These are phyloP conservation scores for Aspergillus leporis DNA, from an alignment of 495 filamentous ascomycete species.

Conservation along the genomic window DNA sequence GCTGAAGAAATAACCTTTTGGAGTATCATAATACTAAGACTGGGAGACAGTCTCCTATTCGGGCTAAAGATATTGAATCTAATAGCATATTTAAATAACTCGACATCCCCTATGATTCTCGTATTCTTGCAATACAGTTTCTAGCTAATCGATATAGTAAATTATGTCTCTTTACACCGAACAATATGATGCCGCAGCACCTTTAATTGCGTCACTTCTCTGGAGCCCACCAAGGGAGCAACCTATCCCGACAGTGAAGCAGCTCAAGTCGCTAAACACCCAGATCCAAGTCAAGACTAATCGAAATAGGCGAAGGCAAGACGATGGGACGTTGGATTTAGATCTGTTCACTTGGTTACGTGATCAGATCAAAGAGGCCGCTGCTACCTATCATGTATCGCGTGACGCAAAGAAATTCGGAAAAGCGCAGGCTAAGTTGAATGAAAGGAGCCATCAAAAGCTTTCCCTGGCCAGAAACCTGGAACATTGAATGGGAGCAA, in stretches of 20 bases:
- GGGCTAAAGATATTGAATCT: too few species aligned
- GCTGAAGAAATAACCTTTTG: too few species aligned
- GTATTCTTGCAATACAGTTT: too few species aligned
- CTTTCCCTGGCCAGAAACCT: background rate
- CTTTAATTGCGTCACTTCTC: constrained; percentile 2
- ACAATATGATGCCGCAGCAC: constrained; percentile 1
- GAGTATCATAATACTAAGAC: too few species aligned
- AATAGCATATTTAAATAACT: too few species aligned
- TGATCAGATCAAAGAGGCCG: too few species aligned
- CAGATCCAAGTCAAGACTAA: background rate
- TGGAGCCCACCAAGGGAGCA: background rate
- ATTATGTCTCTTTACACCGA: too few species aligned
- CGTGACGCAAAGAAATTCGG: too few species aligned
- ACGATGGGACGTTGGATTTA: background rate
- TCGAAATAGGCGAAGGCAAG: background rate
- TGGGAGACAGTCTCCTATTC: too few species aligned
- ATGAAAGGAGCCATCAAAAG: background rate
- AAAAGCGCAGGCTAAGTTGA: background rate
- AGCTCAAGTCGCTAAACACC: constrained; percentile 2
- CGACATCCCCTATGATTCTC: too few species aligned
- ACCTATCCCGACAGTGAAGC: background rate
- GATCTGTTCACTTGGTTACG: background rate
- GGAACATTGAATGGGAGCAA: constrained; percentile 3
- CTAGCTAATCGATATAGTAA: too few species aligned
- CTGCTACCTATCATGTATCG: too few species aligned